Base-by-base conservation (phyloP, 228 moss, liverwort and hornwort species). In the Sphagnum fallax region DNA sequence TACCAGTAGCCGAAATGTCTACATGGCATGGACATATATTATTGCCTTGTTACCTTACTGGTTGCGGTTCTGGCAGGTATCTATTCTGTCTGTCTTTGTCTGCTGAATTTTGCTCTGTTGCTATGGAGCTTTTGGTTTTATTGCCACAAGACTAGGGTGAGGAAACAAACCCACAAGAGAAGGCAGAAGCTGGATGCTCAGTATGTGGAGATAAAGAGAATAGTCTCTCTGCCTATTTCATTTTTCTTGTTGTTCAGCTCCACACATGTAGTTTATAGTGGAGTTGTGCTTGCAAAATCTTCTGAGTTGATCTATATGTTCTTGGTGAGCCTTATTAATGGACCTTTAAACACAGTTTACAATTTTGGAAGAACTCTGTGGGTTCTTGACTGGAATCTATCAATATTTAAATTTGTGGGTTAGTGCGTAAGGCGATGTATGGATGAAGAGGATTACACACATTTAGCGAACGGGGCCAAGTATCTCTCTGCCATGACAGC, bases 401-500 rank as follows among this genome's bases (percentile, higher is more conserved):
- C 32, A 32, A 32, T 32, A 32, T 32, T 32, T 32, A 32, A 32
- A 32, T 32, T 32, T 32, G 32, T 32, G 32, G 32, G 32, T 32
- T 85, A 98, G 93, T 90, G 93, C 74, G 9, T 74, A 14, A 81
- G 97, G 72, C 77, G 97, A 50, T 92, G 80, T 74, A 52, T 85
- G 71, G 97, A 98, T 49, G 91, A 93, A 68, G 65, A 73, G 50
- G 97, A 92, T 69, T 67, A 65, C 51, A 81, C 78, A 61, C 97
- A 98, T 67, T 71, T 93, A 12, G 91, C 83, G 4, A 98, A 98
- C n/a, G 91, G 83, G 4, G 90, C 84, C 1, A 98, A 98, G 75
- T 98, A 98, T 62, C 79, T 87, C 61, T 93, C 97, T 0, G 97
- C 97, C 0, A 79, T 98, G 82, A 12, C 87, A 69, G 93, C 97